Percentiles rank a stretch among this genome's conserved stretches.
phyloP scores from a whole-genome alignment of 352 stramenopile species.

The Elongisporangium prolatum region DNA sequence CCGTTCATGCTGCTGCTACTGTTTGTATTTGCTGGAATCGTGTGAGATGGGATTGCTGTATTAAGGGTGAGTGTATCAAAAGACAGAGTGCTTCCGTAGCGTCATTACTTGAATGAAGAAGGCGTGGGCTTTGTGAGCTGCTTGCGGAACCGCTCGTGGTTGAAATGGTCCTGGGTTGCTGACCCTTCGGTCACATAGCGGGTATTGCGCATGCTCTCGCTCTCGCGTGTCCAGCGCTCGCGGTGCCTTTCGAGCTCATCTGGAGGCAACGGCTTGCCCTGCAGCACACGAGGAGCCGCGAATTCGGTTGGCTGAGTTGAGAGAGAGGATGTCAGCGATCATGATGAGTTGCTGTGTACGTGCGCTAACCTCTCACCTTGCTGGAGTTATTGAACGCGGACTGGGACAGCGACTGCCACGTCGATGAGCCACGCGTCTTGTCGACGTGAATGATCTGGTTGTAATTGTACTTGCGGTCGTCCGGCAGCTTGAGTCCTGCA shows the following conservation, averaged over 20 bases:
- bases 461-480: constrained; percentile 70
- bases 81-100: too few relatives aligned
- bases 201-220: constrained; percentile 34
- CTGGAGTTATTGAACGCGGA: constrained; percentile 49
- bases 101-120: constrained; percentile 29
- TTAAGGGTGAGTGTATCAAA: too few relatives aligned
- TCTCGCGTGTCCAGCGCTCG: constrained; percentile 61
- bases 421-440: constrained; percentile 36
- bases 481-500: constrained; percentile 30
- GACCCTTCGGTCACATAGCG: constrained; percentile 62
- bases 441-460: constrained; percentile 58
- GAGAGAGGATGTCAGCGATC: neutral
- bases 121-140: constrained; percentile 47
- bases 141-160: constrained; percentile 57
- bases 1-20: neutral
- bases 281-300: constrained; percentile 54
- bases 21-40: neutral
- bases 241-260: constrained; percentile 55
- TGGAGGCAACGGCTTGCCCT: constrained; percentile 29
- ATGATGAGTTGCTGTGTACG: neutral
- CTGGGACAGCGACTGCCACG: constrained; percentile 57
- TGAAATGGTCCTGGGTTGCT: constrained; percentile 31
- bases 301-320: constrained; percentile 54
- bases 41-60: too few relatives aligned
- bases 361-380: constrained; percentile 13